Conservation (phyloP, 768 basidiomycete species). For the Lactarius vividus region DNA sequence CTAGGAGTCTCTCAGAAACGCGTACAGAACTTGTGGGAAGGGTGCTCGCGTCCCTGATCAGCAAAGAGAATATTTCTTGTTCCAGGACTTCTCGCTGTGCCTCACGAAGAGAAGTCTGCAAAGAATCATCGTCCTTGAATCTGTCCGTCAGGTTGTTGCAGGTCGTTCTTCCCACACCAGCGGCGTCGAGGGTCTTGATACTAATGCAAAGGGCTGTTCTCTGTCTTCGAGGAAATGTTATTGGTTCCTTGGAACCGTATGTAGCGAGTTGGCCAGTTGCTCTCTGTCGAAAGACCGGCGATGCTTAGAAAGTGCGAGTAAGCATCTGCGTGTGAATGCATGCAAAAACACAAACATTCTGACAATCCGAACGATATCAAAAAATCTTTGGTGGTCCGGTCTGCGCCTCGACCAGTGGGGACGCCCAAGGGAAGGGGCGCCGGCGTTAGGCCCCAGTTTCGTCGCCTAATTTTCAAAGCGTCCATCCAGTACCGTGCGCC, state of each 20-base stretch:
- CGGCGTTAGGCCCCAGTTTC: conserved; percentile 79
- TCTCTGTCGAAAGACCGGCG: conserved; percentile 56
- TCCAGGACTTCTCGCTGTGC: conserved; percentile 76
- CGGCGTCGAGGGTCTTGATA: conserved; percentile 38
- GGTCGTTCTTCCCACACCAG: conserved; percentile 32
- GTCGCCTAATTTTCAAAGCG: conserved; percentile 70
- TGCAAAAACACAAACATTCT: conserved; percentile 57
- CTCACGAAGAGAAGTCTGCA: conserved; percentile 51
- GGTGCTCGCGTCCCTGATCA: conserved; percentile 74
- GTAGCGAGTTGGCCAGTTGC: conserved; percentile 70
- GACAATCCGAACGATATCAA: conserved; percentile 77
- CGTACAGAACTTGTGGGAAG: conserved; percentile 74
- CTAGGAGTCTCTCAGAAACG: conserved; percentile 75
- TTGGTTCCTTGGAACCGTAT: conserved; percentile 34
- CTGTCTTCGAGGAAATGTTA: conserved; percentile 51
- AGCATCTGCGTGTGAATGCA: conserved; percentile 8
- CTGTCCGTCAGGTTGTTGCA: conserved; percentile 12
- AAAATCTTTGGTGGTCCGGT: conserved; percentile 80
- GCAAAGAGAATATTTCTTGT: conserved; percentile 71
- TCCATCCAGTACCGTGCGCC: conserved; percentile 81
- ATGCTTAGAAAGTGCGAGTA: conserved; percentile 46
- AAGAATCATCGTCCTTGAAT: background rate
- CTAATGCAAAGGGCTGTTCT: conserved; percentile 62
- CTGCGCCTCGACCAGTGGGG: conserved; percentile 69
- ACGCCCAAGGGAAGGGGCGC: conserved; percentile 74